Percentiles rank a stretch among this genome's conserved stretches.
phyloP scores from a whole-genome alignment of 2,329 filamentous ascomycete genomes.

The Fusarium succisae region DNA sequence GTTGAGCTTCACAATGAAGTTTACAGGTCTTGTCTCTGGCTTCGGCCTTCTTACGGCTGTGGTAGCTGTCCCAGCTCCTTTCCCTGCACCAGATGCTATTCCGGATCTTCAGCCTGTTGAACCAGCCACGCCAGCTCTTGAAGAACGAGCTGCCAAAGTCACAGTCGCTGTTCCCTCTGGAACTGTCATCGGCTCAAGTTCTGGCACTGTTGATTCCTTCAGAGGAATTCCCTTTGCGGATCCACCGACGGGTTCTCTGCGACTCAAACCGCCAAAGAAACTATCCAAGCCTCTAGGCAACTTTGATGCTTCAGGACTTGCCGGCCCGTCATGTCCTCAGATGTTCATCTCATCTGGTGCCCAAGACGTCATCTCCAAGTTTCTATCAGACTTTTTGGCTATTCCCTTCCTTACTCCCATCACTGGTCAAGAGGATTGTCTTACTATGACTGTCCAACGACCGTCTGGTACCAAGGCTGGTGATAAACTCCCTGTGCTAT shows the following conservation, averaged over 20 bases:
- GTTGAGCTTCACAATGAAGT: constrained; percentile 28
- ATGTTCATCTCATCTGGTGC: constrained; percentile 67
- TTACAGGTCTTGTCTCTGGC: constrained; percentile 16
- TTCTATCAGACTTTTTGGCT: constrained; percentile 62
- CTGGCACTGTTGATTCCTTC: constrained; percentile 70
- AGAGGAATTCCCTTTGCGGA: constrained; percentile 80
- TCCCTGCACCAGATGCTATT: constrained; percentile 18
- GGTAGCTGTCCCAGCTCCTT: constrained; percentile 32
- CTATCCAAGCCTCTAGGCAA: constrained; percentile 67
- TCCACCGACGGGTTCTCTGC: constrained; percentile 71
- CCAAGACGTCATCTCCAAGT: constrained; percentile 51
- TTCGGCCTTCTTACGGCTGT: constrained; percentile 28
- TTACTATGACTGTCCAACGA: constrained; percentile 68
- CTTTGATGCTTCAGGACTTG: constrained; percentile 64
- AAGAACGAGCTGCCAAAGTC: constrained; percentile 57
- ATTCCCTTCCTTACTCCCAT: constrained; percentile 66
- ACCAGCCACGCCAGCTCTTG: constrained; percentile 43
- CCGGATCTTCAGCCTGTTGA: not conserved
- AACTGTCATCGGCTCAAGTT: constrained; percentile 61
- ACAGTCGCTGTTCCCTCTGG: constrained; percentile 65
- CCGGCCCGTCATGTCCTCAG: constrained; percentile 74
- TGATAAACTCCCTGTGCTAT: constrained; percentile 71
- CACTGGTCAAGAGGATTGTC: constrained; percentile 70
- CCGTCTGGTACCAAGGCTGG: constrained; percentile 63
- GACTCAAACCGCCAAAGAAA: constrained; percentile 73